phyloP scores from a whole-genome alignment of 164 flowering plant genomes.

The Brasenia schreberi region DNA sequence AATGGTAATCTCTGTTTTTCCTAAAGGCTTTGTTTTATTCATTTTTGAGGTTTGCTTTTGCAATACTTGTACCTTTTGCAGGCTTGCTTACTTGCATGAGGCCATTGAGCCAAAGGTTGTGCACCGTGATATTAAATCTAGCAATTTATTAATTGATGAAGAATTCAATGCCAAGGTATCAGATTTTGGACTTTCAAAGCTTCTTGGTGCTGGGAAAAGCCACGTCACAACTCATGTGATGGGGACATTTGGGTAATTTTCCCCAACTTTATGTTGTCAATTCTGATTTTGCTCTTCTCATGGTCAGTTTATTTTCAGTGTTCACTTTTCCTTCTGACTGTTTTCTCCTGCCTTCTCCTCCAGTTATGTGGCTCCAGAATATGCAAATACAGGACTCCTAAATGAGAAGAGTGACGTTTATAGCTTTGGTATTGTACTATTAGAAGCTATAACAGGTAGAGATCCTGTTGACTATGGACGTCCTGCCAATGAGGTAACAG shows the following conservation, averaged over 20 bases:
- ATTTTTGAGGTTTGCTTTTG: neutral
- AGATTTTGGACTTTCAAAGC: slow-evolving; percentile 86
- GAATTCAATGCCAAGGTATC: slow-evolving; percentile 79
- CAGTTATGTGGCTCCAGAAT: slow-evolving; percentile 93
- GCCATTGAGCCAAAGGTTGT: slow-evolving; percentile 93
- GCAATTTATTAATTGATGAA: slow-evolving; percentile 80
- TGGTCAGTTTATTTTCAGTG: neutral
- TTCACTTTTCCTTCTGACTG: too few species aligned
- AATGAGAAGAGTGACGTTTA: slow-evolving; percentile 92
- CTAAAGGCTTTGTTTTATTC: too few species aligned
- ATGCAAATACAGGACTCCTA: slow-evolving; percentile 77
- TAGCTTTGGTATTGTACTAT: slow-evolving; percentile 74
- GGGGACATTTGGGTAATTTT: slow-evolving; percentile 87
- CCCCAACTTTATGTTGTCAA: neutral
- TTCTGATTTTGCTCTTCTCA: too few species aligned
- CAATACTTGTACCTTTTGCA: slow-evolving; percentile 14
- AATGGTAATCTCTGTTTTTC: too few species aligned
- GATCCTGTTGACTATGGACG: slow-evolving; percentile 81
- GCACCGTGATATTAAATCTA: slow-evolving; percentile 84
- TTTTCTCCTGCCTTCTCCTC: slow-evolving; percentile 2
- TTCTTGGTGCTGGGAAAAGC: slow-evolving; percentile 81
- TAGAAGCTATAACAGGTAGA: slow-evolving; percentile 82
- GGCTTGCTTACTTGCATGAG: slow-evolving; percentile 86
- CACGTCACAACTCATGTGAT: slow-evolving; percentile 81
- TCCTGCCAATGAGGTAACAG: slow-evolving; percentile 52